Evolutionary conservation across 805 yeast species (phyloP), one percentile per base, ranked within the genome.

Genomic region (Grigorovia yakushimaensis): DNA sequence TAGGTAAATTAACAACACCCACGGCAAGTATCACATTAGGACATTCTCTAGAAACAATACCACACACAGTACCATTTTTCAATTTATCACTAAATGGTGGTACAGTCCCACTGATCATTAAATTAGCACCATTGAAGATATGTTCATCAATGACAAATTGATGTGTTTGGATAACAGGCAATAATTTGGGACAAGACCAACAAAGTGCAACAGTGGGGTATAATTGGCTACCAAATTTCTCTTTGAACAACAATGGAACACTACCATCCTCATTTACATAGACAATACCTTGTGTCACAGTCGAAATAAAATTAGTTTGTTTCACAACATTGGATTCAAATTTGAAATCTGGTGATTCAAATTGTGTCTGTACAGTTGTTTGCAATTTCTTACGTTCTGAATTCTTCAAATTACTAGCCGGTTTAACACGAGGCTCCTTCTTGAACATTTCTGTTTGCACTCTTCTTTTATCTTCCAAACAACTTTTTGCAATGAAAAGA

Each of bases 391-490:
- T 75, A 39, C 93, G 70, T 53, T 88, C 97, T 0, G 95, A 84
- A 13, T 86, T 77, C 64, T 88, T 88, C 49, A 93, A 71, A 55
- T 87, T 86, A 19, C 95, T 76, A 45, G 79, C 70, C 3, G 94
- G 81, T 66, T 88, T 89, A 48, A 82, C 70, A 58, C 75, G 70
- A 3, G 67, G 66, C 20, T 63, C 66, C 45, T 65, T 65, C 50
- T 59, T 62, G 44, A 65, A 65, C 69, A 65, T 65, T 4, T 11
- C 17, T 10, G 3, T 6, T 15, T 7, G 17, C 36, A 8, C 36
- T 30, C 11, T 13, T 6, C 7, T 15, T 33, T 4, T 33, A 13
- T 23, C 6, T 23, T 6, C n/a, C n/a, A n/a, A n/a, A n/a, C n/a
- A n/a, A n/a, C n/a, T n/a, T n/a, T n/a, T n/a, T n/a, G n/a, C n/a